Percentiles rank a stretch among this genome's conserved stretches.
Conservation (phyloP, 1,284 basidiomycete species). For the Pseudozyma tsukubaensis region DNA sequence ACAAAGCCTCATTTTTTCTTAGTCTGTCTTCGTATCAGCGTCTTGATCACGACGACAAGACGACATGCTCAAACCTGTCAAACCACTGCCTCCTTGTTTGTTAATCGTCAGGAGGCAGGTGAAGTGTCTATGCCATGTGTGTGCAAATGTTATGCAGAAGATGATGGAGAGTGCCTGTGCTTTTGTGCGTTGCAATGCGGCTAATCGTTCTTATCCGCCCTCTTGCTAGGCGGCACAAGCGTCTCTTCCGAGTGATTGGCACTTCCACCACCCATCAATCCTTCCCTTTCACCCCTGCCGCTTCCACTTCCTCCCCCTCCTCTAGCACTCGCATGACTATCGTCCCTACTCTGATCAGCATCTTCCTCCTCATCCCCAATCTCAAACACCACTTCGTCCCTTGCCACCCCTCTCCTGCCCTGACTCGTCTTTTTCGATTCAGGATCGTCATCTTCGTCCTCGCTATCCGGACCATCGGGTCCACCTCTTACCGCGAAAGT, state of each 20-base stretch:
- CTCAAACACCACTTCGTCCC: slow-evolving; percentile 58
- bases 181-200: neutral
- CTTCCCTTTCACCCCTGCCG: slow-evolving; percentile 31
- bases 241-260: slow-evolving; percentile 49
- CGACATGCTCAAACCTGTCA: no score
- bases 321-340: neutral
- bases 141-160: slow-evolving; percentile 2
- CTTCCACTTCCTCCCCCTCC: neutral
- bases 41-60: no score
- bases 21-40: no score
- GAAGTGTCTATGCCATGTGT: slow-evolving; percentile 1
- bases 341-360: slow-evolving; percentile 27
- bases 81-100: no score
- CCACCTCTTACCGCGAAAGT: slow-evolving; percentile 67
- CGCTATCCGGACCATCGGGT: slow-evolving; percentile 45
- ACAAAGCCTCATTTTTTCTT: no score
- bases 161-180: no score
- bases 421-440: slow-evolving; percentile 35
- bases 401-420: slow-evolving; percentile 10
- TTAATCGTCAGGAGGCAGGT: no score
- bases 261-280: slow-evolving; percentile 38
- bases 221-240: slow-evolving; percentile 43
- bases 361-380: slow-evolving; percentile 59
- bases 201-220: slow-evolving; percentile 38
- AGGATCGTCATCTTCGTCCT: slow-evolving; percentile 47